A percentile compares a stretch with the other conserved stretches of the same genome.
Conservation (phyloP, 768 basidiomycete genomes). For the Phlebiopsis gigantea region DNA sequence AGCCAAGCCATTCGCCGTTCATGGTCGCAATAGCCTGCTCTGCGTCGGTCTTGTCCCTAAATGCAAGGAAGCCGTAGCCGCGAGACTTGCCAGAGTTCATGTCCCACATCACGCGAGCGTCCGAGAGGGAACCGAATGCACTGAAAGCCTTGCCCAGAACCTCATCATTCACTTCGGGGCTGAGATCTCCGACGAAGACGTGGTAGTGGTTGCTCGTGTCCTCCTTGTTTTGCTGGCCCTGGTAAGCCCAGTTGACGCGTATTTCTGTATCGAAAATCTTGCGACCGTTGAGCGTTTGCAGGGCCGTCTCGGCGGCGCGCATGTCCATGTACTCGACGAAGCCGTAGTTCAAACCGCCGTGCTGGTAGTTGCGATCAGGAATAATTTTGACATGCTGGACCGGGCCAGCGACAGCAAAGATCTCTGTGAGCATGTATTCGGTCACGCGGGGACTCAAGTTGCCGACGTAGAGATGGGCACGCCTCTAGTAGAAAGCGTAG, state of each 20-base stretch:
- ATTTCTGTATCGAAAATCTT: conserved; percentile 99
- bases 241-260: conserved; percentile 99
- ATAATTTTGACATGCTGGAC: conserved; percentile 99
- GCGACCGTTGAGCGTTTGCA: conserved; percentile 96
- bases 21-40: conserved; percentile 99
- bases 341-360: conserved; percentile 98
- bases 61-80: conserved; percentile 97
- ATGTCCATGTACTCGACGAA: conserved; percentile 99
- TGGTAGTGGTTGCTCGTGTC: conserved; percentile 97
- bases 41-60: conserved; percentile 98
- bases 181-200: conserved; percentile 99
- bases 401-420: conserved; percentile 93
- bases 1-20: conserved; percentile 99
- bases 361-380: conserved; percentile 98
- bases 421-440: conserved; percentile 98
- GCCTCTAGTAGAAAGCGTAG: conserved; percentile 44
- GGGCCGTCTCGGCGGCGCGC: conserved; percentile 97
- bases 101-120: conserved; percentile 99
- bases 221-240: conserved; percentile 97
- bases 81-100: conserved; percentile 99
- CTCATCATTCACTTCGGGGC: conserved; percentile 97
- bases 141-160: conserved; percentile 95
- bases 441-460: conserved; percentile 97
- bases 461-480: conserved; percentile 98
- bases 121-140: conserved; percentile 94